Base-by-base conservation (phyloP, 1,284 basidiomycete genomes). In the Xerocomus amazonicus region DNA sequence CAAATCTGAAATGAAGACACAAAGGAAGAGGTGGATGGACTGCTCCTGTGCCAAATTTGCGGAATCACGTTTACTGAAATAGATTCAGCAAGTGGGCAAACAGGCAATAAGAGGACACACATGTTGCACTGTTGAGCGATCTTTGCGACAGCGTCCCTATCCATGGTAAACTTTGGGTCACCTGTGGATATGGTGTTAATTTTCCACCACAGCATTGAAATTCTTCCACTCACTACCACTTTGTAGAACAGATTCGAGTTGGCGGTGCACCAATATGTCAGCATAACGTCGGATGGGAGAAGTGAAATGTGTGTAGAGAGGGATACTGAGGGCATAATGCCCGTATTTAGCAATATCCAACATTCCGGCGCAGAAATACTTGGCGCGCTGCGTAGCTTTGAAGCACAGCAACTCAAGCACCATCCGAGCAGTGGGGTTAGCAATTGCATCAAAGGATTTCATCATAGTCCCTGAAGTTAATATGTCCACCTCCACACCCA, bases 281-380 rank as follows among this genome's bases (percentile, higher is more conserved):
- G 96, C 94, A 65, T 95, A 97, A 32, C 92, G 88, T 52, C 92
- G 84, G 59, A 95, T 92, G 5, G 92, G 92, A 3, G 91, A 93
- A 14, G 95, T 97, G 71, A 97, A 99, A 70, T 99, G 96, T 23
- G 95, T 97, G 75, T 99, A 99, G 45, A 99, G 75, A 8, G 97
- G 94, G 7, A 84, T 76, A 60, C 87, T 96, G 59, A 99, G 77
- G 1, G 94, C 87, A 68, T 92, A 98, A 72, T 99, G 97, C 32
- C 81, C 74, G 68, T 98, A 99, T 74, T 99, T 98, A 39, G 94
- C 92, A 64, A 99, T 99, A 71, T 99, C 97, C 59, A 99, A 79
- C 92, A 98, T 97, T 57, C 97, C 97, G 26, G 95, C 84, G 67
- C 96, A 99, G 83, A 97, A 99, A 73, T 99, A 98, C 68, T 95